A percentile compares a stretch with the other conserved stretches of the same genome.
phyloP scores from a whole-genome alignment of 768 basidiomycete genomes.

The Omphalotus guepiniiformis region DNA sequence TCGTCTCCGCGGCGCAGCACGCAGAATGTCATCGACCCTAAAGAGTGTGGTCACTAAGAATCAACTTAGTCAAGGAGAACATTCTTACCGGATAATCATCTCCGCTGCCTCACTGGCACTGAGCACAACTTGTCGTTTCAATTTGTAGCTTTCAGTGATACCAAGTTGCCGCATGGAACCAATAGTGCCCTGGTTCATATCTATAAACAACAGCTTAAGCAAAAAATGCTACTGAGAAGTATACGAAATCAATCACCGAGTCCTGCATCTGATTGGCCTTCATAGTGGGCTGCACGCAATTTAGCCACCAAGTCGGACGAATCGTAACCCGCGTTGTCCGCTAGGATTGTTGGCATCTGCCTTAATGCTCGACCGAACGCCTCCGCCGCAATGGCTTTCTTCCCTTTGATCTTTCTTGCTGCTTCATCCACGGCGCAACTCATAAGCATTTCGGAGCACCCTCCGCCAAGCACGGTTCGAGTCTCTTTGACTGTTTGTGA shows the following conservation, averaged over 20 bases:
- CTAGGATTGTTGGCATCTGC: constrained; percentile 94
- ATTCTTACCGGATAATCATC: constrained; percentile 89
- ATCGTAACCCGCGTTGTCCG: constrained; percentile 97
- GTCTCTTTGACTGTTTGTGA: constrained; percentile 99
- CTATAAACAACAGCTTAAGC: constrained; percentile 37
- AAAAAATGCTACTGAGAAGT: not conserved
- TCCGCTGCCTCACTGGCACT: constrained; percentile 96
- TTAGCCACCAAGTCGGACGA: constrained; percentile 92
- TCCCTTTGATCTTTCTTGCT: constrained; percentile 80
- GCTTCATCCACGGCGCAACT: constrained; percentile 89
- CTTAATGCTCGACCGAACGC: constrained; percentile 85
- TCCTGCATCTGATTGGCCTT: constrained; percentile 81
- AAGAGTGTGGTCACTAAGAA: constrained; percentile 6
- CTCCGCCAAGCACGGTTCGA: constrained; percentile 89
- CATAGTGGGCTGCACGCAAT: constrained; percentile 91
- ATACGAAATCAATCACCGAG: constrained; percentile 53
- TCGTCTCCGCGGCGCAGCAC: constrained; percentile 79
- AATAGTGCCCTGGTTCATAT: constrained; percentile 84
- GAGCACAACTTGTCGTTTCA: constrained; percentile 91
- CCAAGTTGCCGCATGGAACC: constrained; percentile 87
- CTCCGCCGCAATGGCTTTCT: constrained; percentile 94
- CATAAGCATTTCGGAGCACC: constrained; percentile 99
- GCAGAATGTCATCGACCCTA: constrained; percentile 90
- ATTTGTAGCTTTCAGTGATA: constrained; percentile 94
- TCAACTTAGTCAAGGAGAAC: not conserved